These are phyloP conservation scores for Metroxylon sagu DNA, from an alignment of 176 grass and related monocot species.

Conservation along the genomic window DNA sequence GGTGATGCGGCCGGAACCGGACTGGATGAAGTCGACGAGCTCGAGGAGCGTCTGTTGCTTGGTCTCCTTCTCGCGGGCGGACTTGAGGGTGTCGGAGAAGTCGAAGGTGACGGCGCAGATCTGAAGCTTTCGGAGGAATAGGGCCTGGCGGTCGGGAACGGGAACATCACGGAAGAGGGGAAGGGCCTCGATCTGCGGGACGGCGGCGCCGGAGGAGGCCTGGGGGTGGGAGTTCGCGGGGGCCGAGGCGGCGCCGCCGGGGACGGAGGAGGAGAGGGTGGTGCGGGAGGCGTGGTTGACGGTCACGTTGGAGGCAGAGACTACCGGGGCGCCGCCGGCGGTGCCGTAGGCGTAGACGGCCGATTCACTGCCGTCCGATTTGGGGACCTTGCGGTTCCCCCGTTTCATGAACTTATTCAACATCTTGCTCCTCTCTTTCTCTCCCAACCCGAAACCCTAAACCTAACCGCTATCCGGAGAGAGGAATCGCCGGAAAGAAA, in stretches of 20 bases:
- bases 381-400: slow-evolving; percentile 6
- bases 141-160: slow-evolving; percentile 1
- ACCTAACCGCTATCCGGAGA: too few species aligned
- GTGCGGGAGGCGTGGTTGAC: slow-evolving; percentile 14
- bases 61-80: slow-evolving; percentile 3
- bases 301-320: slow-evolving; percentile 3
- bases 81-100: slow-evolving; percentile 7
- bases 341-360: not conserved
- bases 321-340: not conserved
- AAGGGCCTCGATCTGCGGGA: slow-evolving; percentile 8
- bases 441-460: too few species aligned
- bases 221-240: too few species aligned
- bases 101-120: slow-evolving; percentile 5
- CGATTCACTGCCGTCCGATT: not conserved
- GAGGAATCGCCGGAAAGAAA: too few species aligned
- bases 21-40: slow-evolving; percentile 14
- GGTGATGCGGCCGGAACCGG: not conserved
- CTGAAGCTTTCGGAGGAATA: slow-evolving; percentile 13
- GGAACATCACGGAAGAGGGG: slow-evolving; percentile 9
- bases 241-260: not conserved
- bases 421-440: not conserved
- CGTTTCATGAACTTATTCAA: slow-evolving; percentile 14
- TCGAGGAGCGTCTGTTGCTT: slow-evolving; percentile 12
- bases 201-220: not conserved
- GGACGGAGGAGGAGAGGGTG: not conserved